Base-by-base conservation (phyloP, 1,284 basidiomycete species). In the Ustilago nuda region DNA sequence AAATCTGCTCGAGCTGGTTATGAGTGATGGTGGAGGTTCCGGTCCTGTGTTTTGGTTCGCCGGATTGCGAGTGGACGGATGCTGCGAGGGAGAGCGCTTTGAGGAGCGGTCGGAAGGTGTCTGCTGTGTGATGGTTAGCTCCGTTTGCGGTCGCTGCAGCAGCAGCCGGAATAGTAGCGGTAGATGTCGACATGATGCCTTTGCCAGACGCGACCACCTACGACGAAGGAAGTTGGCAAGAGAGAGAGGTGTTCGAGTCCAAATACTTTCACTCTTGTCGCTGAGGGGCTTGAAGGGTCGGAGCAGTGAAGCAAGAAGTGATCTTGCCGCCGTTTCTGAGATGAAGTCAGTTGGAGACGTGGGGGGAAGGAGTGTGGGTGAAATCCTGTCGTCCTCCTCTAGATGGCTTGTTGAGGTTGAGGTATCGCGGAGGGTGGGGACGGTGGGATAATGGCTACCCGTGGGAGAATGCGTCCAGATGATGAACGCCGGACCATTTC, bases 61-160 rank as follows among this genome's bases (percentile, higher is more conserved):
- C 68, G n/a, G 76, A 73, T 43, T 70, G 67, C 8, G 79, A 56
- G 54, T 71, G 61, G 35, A 70, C 65, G 4, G 60, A 64, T 13
- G 66, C 65, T 11, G 73, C 73, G 43, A 67, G 59, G 2, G 71
- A 53, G 54, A 83, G 71, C n/a, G 72, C 69, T 63, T 82, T 83
- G 54, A 83, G 74, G 17, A 83, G 54, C 11, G 82, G 81, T 17
- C 75, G 64, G 57, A 83, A 82, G 33, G 81, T 81, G 52, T 82
- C 82, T 17, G 64, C 61, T 8, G 78, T 83, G 61, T 83, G 80
- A 30, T 67, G 73, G 0, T 36, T 19, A 2, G 52, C 50, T 3
- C 59, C 62, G 57, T 75, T 63, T 0, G 63, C 60, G 3, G 41
- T 41, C 8, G 56, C 55, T 6, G 57, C 52, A 30, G 53, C 12